Base-by-base conservation (phyloP, 345 rosid species). In the Anastatica hierochuntica region DNA sequence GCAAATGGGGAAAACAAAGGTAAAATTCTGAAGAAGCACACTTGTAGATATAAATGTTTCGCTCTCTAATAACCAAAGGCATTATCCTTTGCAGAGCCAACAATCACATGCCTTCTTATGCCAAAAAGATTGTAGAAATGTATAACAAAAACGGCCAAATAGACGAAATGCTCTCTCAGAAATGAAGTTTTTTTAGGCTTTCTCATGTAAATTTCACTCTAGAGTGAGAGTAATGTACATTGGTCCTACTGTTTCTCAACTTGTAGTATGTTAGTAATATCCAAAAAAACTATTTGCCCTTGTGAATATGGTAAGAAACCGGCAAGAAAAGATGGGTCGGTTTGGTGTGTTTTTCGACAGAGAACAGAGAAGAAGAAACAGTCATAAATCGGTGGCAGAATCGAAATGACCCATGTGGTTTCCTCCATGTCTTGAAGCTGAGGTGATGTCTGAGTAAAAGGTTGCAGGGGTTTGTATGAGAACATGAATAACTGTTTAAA, bases 1-100 rank as follows among this genome's bases (percentile, higher is more conserved):
- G 98, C 1, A 42, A 72, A 50, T 84, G 98, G 96, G 96, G 95
- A 62, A 78, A 79, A 63, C 66, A 80, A 67, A 82, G 98, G 98
- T 90, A 74, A 27, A 21, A 1, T 53, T 45, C 36, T 21, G 3
- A 21, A 21, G 49, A 53, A 60, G n/a, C 17, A 46, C 33, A 45
- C 16, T 13, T 48, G 11, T 52, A 51, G 1, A 24, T 12, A 29
- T 16, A 21, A 50, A 24, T 10, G 3, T 42, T 29, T 38, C 9
- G 2, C 8, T n/a, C 1, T 42, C 15, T 50, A 33, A 11, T 56
- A 34, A 24, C 40, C 4, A 24, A 49, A 36, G 54, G 27, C 46
- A 27, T 42, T 6, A 31, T 43, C 18, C 15, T 52, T 14, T 74
- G 77, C 83, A 86, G 98, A 68, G 94, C 95, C 31, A 75, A 75